A percentile compares a stretch with the other conserved stretches of the same genome.
These are phyloP conservation scores for Trametes cingulata DNA, from an alignment of 768 basidiomycete genomes.

Conservation along the genomic window DNA sequence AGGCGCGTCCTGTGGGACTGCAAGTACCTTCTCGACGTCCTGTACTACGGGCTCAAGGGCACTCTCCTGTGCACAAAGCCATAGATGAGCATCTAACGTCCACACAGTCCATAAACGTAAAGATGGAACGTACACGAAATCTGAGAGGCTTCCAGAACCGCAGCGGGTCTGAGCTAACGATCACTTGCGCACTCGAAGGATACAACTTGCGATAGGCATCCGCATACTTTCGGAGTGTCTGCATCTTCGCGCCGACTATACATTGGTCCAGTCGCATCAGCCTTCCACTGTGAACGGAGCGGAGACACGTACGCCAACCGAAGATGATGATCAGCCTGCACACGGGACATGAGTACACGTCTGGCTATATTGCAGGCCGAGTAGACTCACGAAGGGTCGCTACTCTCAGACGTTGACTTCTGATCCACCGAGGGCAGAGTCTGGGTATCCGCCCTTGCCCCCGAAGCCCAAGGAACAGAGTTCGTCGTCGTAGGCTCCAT, in stretches of 20 bases:
- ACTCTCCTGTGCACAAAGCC: not conserved
- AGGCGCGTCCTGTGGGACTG: not conserved
- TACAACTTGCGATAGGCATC: constrained; percentile 16
- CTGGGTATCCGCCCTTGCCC: no score
- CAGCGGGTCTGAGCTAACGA: constrained; percentile 9
- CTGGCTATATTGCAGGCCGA: not conserved
- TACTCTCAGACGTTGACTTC: no score
- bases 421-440: no score
- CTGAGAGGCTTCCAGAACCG: constrained; percentile 7
- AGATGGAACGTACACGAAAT: not conserved
- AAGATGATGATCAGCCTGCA: constrained; percentile 21
- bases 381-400: not conserved
- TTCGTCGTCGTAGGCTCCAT: not conserved
- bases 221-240: constrained; percentile 20
- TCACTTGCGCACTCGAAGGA: constrained; percentile 14
- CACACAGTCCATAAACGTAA: not conserved
- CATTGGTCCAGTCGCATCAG: not conserved
- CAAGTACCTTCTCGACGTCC: not conserved
- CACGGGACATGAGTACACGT: not conserved
- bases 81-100: not conserved
- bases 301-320: constrained; percentile 25
- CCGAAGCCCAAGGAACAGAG: not conserved
- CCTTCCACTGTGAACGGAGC: not conserved
- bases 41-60: not conserved
- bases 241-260: constrained; percentile 18